Conservation (phyloP, 148 eudicot genomes). For the Fagopyrum tataricum region DNA sequence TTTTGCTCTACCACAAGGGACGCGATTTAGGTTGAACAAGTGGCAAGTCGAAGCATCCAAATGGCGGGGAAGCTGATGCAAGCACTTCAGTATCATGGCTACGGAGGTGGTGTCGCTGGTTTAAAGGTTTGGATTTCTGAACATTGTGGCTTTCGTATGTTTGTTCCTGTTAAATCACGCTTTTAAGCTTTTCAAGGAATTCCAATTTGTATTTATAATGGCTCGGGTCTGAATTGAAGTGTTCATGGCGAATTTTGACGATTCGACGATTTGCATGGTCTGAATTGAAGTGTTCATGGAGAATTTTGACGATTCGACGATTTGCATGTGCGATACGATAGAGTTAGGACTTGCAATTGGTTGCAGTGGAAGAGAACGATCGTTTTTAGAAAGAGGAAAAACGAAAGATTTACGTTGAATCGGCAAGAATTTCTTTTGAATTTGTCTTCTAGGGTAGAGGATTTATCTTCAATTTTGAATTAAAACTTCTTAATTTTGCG, state of each 20-base stretch:
- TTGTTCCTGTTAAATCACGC: not conserved
- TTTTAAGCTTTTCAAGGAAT: not conserved
- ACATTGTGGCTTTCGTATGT: not conserved
- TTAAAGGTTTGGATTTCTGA: slow-evolving; percentile 28
- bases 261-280: not conserved
- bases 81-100: slow-evolving; percentile 36
- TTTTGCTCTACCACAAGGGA: too few species aligned
- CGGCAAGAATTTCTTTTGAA: not conserved
- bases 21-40: too few species aligned
- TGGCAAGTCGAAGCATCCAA: too few species aligned
- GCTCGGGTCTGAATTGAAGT: not conserved
- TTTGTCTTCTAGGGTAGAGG: not conserved
- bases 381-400: not conserved
- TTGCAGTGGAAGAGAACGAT: not conserved
- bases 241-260: not conserved
- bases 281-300: not conserved
- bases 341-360: not conserved
- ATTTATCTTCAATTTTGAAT: not conserved
- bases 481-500: not conserved
- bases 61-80: slow-evolving; percentile 40
- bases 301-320: not conserved
- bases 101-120: slow-evolving; percentile 43
- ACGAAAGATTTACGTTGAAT: not conserved
- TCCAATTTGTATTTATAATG: not conserved
- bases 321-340: not conserved